phyloP scores from a whole-genome alignment of 1,139 yeast genomes.

The Diutina sp. region DNA sequence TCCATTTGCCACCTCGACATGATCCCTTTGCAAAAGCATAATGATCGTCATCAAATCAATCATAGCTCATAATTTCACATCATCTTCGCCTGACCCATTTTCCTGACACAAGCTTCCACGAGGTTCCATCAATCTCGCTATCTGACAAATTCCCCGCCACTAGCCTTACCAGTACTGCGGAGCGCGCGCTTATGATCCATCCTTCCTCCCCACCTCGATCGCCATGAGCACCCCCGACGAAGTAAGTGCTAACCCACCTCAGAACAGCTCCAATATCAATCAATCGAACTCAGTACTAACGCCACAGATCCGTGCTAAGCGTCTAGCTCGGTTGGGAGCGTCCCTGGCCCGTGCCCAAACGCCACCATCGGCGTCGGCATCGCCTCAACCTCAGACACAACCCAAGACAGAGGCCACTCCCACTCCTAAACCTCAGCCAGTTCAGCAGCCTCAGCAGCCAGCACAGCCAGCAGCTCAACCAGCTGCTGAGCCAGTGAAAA shows the following conservation, averaged over 20 bases:
- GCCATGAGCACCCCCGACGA: conserved; percentile 2
- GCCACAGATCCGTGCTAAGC: conserved; percentile 37
- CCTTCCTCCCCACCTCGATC: not conserved
- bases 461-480: not conserved
- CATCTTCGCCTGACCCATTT: too few relatives aligned
- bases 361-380: conserved; percentile 1
- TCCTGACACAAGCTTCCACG: too few relatives aligned
- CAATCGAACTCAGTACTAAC: not conserved
- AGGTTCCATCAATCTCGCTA: too few relatives aligned
- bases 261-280: not conserved
- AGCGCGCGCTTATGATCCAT: not conserved
- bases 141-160: not conserved
- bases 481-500: not conserved
- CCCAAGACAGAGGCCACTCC: conserved; percentile 3
- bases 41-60: too few relatives aligned
- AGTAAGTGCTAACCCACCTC: not conserved
- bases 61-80: too few relatives aligned
- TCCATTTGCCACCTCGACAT: too few relatives aligned
- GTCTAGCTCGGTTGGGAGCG: conserved; percentile 38
- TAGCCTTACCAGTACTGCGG: too few relatives aligned
- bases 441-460: conserved; percentile 2
- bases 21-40: too few relatives aligned
- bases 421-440: conserved; percentile 3
- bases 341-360: not conserved
- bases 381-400: conserved; percentile 4